Base-by-base conservation (phyloP, 345 rosid species). In the Gossypium longicalyx region DNA sequence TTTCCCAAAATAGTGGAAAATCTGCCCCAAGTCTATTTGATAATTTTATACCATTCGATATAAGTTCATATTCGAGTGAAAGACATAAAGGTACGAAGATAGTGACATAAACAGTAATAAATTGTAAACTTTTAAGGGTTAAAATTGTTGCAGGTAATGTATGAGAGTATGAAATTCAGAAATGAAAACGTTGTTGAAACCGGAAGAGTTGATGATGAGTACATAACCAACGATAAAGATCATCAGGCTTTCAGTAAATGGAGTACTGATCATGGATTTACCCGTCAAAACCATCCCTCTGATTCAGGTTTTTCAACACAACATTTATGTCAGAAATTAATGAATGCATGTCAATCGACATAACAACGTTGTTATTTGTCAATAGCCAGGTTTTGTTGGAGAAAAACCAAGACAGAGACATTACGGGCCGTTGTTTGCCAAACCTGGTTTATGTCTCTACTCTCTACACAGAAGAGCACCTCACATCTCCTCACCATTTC, bases 101-200 rank as follows among this genome's bases (percentile, higher is more conserved):
- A 34, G 41, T 5, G 41, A 34, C 41, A 5, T 34, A 6, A 34
- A 34, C 41, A 34, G 41, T 34, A 34, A 34, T 5, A 34, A 34
- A 34, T 34, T 34, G 41, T 1, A 34, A 5, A 51, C 1, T 12
- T 51, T 16, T 53, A 5, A 16, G 20, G 5, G 9, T 27, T 23
- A 16, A 27, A 4, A 7, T 70, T 29, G 15, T 8, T 13, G 38
- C 72, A 85, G 92, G 59, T 12, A 27, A 77, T 85, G 84, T 89
- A 89, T 49, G 86, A 84, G 51, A 64, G 53, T 53, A 83, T 87
- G 90, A 87, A 83, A 71, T 10, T 19, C 45, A 84, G 73, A 56
- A 64, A 85, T 9, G 85, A 85, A 52, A 73, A 77, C 9, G 84
- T 71, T 17, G 38, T 89, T 3, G 82, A 79, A 17, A 66, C 19